Conservation (phyloP, 495 filamentous ascomycete species). For the Thermochaetoides thermophila region DNA sequence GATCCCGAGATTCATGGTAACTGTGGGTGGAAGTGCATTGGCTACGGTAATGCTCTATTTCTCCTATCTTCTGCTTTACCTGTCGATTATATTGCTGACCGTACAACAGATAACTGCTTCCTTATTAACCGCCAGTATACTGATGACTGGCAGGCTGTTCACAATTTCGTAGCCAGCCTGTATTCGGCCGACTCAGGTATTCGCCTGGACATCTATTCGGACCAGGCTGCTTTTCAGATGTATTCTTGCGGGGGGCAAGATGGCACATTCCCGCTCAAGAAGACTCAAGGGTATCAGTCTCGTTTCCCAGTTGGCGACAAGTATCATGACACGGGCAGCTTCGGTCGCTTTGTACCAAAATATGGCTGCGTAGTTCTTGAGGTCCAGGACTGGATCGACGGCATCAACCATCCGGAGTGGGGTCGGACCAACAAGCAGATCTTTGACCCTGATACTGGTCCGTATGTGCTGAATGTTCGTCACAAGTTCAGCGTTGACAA, state of each 20-base stretch:
- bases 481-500: slow-evolving; percentile 41
- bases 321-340: no score
- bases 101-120: slow-evolving; percentile 34
- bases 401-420: slow-evolving; percentile 70
- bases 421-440: slow-evolving; percentile 46
- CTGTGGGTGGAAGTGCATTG: slow-evolving; percentile 60
- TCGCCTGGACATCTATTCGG: slow-evolving; percentile 53
- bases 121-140: slow-evolving; percentile 28
- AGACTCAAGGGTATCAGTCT: slow-evolving; percentile 44
- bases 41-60: slow-evolving; percentile 43
- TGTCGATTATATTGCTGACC: neutral
- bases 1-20: slow-evolving; percentile 39
- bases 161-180: slow-evolving; percentile 43
- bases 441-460: slow-evolving; percentile 45
- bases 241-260: slow-evolving; percentile 63
- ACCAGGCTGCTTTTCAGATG: slow-evolving; percentile 67
- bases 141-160: slow-evolving; percentile 41
- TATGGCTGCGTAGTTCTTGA: slow-evolving; percentile 62
- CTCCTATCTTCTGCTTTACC: neutral
- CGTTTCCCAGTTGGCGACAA: no score
- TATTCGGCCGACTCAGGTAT: slow-evolving; percentile 55
- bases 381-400: slow-evolving; percentile 64
- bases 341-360: slow-evolving; percentile 39
- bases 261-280: slow-evolving; percentile 46
- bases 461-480: slow-evolving; percentile 49